These are phyloP conservation scores for Tricholoma sp. DNA, from an alignment of 768 basidiomycete species.

Conservation along the genomic window DNA sequence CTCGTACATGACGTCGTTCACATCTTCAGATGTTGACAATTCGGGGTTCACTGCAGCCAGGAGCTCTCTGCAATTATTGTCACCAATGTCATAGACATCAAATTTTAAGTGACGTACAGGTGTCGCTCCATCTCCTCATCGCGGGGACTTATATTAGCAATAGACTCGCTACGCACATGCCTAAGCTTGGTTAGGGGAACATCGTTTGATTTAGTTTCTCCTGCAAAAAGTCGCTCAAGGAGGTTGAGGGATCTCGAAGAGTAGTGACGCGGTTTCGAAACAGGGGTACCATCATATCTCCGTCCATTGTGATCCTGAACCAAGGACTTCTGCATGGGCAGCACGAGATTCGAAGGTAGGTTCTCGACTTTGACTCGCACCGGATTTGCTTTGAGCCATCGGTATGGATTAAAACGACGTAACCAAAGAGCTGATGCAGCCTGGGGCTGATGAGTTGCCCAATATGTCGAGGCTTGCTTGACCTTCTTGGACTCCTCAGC, in stretches of 20 bases:
- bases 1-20: conserved; percentile 62
- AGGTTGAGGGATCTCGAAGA: conserved; percentile 53
- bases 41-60: conserved; percentile 61
- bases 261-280: conserved; percentile 43
- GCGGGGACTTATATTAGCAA: conserved; percentile 6
- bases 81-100: background rate
- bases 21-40: conserved; percentile 40
- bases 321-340: conserved; percentile 76
- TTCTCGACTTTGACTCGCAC: conserved; percentile 67
- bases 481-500: conserved; percentile 87
- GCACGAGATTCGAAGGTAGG: conserved; percentile 64
- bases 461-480: conserved; percentile 71
- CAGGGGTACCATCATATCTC: conserved; percentile 21
- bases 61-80: conserved; percentile 48
- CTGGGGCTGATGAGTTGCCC: conserved; percentile 51
- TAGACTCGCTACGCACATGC: conserved; percentile 31
- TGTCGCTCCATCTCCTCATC: conserved; percentile 67
- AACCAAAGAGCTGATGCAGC: conserved; percentile 59
- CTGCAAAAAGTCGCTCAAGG: conserved; percentile 64
- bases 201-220: conserved; percentile 44
- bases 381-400: conserved; percentile 72
- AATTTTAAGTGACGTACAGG: conserved; percentile 43
- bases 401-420: conserved; percentile 78
- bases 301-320: conserved; percentile 53
- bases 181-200: conserved; percentile 58